Conservation (phyloP, 345 rosid species). For the Salix brachista region DNA sequence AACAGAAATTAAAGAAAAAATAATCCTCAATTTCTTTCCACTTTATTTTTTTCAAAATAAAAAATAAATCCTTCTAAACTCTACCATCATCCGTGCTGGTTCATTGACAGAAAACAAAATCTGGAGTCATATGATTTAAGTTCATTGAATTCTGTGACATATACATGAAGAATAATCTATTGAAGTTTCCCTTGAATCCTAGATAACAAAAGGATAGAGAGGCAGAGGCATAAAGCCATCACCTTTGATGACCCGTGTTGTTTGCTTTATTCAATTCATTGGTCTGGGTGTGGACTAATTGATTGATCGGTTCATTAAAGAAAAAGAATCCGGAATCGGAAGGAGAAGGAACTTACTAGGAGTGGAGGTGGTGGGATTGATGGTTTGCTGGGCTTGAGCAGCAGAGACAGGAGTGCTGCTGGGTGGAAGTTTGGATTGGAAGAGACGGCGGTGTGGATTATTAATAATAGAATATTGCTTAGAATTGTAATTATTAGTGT, state of each 20-base stretch:
- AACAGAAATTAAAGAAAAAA: background rate
- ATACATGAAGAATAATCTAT: no score
- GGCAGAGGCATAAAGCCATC: background rate
- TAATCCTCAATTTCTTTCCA: background rate
- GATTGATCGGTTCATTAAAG: background rate
- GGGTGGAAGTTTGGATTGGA: background rate
- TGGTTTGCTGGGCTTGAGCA: constrained; percentile 15
- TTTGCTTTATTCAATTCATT: no score
- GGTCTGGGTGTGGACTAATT: background rate
- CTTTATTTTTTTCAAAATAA: no score
- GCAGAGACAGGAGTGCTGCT: constrained; percentile 6
- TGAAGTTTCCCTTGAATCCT: no score
- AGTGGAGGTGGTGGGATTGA: constrained; percentile 5
- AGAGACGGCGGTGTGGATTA: background rate
- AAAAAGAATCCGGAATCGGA: background rate
- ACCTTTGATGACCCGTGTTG: background rate
- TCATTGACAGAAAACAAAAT: no score
- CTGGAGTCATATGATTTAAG: background rate
- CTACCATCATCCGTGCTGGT: no score
- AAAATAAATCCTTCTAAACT: background rate
- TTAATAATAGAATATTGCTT: background rate
- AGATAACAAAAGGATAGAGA: no score
- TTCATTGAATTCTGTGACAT: no score
- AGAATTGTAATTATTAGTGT: background rate
- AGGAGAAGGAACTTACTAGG: constrained; percentile 17